Base-by-base conservation (phyloP, 805 yeast genomes). In the Yarrowia keelungensis region DNA sequence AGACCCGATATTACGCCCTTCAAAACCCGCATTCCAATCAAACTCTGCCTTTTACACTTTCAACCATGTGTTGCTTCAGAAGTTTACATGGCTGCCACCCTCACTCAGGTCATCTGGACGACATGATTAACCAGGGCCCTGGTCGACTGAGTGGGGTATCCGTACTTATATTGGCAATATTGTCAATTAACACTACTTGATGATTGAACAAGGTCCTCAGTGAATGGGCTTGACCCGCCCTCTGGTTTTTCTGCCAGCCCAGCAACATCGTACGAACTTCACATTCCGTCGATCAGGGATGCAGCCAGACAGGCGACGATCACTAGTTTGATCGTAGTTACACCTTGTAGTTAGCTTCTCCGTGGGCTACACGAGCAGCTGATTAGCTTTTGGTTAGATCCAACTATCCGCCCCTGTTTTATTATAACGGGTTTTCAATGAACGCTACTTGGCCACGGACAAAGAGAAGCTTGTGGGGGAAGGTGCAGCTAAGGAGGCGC, bases 361-460 rank as follows among this genome's bases (percentile, higher is more conserved):
- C 51, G n/a, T 26, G 51, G 53, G 39, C 19, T 47, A 26, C 14
- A 14, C 11, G 19, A 14, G 9, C 39, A 15, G 8, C 46, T 38
- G 59, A 39, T 53, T 38, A 38, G 15, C 59, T 53, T 53, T 53
- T 53, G 59, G 59, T 39, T 53, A 53, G 59, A 46, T 19, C 59
- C 59, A 53, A 53, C 59, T 53, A 53, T 53, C 59, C 58, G 58
- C 58, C 58, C 58, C 58, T 53, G 56, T 38, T 53, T 39, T 53
- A 53, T 53, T 53, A 53, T 53, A 53, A 39, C 59, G 45, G 32
- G 14, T 38, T 53, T 51, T 15, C 38, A 16, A 36, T 36, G n/a
- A 51, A 51, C 42, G 53, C 53, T 49, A 49, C 38, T 35, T 38
- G 15, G 32, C 56, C 56, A 35, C 26, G 45, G 59, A 53, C 59